Evolutionary conservation across 2,329 filamentous ascomycete species (phyloP), one percentile per base, ranked within the genome.

Genomic region (Camillea tinctor): DNA sequence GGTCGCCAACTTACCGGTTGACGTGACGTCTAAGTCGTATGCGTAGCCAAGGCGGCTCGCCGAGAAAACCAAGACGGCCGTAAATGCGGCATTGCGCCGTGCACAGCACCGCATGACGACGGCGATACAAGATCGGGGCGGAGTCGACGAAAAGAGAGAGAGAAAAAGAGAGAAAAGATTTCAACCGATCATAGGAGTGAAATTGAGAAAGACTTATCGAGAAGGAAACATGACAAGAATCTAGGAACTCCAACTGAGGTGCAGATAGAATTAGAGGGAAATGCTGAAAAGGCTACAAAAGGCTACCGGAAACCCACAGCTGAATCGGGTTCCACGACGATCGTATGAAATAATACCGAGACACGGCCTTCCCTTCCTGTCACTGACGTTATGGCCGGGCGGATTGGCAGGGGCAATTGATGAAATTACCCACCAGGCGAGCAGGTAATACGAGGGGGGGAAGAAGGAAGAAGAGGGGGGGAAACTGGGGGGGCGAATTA

Each of bases 11-110:
- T 61, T 50, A 73, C 72, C 67, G 48, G 61, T 56, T 56, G 71
- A 73, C 7, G 65, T 23, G 19, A 69, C 59, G 50, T 73, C 64
- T 8, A 73, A 65, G 17, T 71, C 62, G 56, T 73, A 73, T 30
- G 68, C 60, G 22, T 58, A 50, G 57, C 55, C 54, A 19, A 62
- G 48, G 49, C 52, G 58, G 36, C 53, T 24, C 30, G 53, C 51
- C 40, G 66, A 58, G 53, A 66, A 56, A 50, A 66, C 50, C 61
- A 60, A 69, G 51, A 61, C 57, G 55, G 60, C 61, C 49, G 61
- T 24, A 50, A 63, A 61, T 54, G 55, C 58, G 40, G 65, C 65
- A 55, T 63, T 63, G 52, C 62, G 66, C 60, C 65, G 60, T 19
- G 60, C 58, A 30, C 54, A 22, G 61, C 59, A 60, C 69, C 26